phyloP scores from a whole-genome alignment of 2,329 filamentous ascomycete species.

The Fusarium brevicatenulatum region DNA sequence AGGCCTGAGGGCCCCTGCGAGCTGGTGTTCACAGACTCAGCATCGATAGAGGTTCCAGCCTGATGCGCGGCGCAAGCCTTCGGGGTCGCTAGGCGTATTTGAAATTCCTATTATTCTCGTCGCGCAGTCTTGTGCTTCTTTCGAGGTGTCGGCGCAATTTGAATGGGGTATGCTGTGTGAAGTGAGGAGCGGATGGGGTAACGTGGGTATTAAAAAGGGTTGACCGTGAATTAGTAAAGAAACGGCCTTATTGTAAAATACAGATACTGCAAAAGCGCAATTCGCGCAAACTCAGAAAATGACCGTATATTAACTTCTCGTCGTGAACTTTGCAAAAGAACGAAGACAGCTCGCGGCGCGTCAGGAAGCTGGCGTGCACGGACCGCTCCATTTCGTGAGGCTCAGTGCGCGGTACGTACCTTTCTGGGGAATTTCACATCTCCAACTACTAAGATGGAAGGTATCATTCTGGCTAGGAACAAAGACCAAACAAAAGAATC shows the following conservation, averaged over 20 bases:
- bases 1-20: constrained; percentile 42
- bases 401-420: constrained; percentile 7
- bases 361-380: constrained; percentile 37
- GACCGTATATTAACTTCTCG: constrained; percentile 19
- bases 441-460: neutral
- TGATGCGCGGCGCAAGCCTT: neutral
- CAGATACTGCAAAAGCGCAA: constrained; percentile 20
- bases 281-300: constrained; percentile 23
- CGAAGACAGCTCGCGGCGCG: constrained; percentile 39
- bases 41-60: constrained; percentile 35
- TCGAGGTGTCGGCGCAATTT: constrained; percentile 29
- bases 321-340: constrained; percentile 25
- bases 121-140: constrained; percentile 20
- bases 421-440: neutral
- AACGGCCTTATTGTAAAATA: constrained; percentile 1
- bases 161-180: constrained; percentile 10
- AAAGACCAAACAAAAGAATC: neutral
- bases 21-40: constrained; percentile 32
- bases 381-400: constrained; percentile 18
- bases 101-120: constrained; percentile 13
- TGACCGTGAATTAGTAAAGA: neutral
- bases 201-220: neutral
- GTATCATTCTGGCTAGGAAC: neutral
- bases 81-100: neutral
- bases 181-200: neutral